These are phyloP conservation scores for Holtermannia corniformis DNA, from an alignment of 768 basidiomycete species.

Conservation along the genomic window DNA sequence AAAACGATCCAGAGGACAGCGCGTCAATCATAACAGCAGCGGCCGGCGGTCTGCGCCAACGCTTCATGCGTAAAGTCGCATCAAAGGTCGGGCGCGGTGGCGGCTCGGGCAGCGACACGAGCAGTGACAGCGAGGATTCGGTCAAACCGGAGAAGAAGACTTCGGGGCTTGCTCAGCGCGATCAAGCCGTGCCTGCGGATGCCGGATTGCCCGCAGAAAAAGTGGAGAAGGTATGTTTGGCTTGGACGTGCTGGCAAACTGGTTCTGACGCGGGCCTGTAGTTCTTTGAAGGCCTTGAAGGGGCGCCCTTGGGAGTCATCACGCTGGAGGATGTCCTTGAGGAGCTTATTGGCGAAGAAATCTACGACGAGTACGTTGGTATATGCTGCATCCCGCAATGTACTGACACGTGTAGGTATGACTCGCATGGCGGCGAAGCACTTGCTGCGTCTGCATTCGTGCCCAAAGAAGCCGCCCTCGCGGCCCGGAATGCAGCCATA, in stretches of 20 bases:
- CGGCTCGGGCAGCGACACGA: constrained; percentile 10
- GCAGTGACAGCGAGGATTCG: constrained; percentile 10
- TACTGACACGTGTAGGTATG: constrained; percentile 36
- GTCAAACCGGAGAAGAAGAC: constrained; percentile 30
- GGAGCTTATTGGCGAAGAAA: constrained; percentile 87
- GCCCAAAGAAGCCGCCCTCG: constrained; percentile 34
- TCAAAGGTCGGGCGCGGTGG: constrained; percentile 43
- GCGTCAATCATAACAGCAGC: constrained; percentile 62
- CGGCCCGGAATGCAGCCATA: constrained; percentile 22
- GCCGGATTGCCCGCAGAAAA: constrained; percentile 66
- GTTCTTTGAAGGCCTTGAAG: constrained; percentile 75
- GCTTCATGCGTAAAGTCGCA: constrained; percentile 63
- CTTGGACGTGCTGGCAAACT: not conserved
- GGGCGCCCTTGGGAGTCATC: constrained; percentile 82
- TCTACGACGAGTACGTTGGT: constrained; percentile 67
- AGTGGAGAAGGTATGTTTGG: constrained; percentile 56
- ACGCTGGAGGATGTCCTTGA: constrained; percentile 88
- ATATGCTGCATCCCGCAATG: not conserved
- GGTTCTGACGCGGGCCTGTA: too few relatives aligned
- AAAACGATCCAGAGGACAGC: constrained; percentile 28
- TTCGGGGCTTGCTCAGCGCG: constrained; percentile 44
- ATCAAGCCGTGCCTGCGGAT: constrained; percentile 82
- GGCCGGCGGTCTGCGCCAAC: constrained; percentile 67
- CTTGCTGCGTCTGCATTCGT: constrained; percentile 45
- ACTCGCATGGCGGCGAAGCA: constrained; percentile 52